These are phyloP conservation scores for Apiotrichum porosum DNA, from an alignment of 1,284 basidiomycete genomes.

Conservation along the genomic window DNA sequence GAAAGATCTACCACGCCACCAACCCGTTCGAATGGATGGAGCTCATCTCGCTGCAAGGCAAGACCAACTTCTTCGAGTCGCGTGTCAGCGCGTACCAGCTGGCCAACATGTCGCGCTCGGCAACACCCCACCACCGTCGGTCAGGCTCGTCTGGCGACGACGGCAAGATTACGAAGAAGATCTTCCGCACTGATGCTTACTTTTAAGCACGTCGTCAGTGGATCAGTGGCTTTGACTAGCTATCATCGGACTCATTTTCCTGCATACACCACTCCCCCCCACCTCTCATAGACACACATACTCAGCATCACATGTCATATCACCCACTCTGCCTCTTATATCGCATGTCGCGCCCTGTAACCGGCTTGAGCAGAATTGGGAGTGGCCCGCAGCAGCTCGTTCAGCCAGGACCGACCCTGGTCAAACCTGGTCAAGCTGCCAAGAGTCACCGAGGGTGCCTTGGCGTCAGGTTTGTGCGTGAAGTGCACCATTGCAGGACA, in stretches of 20 bases:
- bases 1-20: slow-evolving; percentile 65
- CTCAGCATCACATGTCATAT: background rate
- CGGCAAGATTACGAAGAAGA: slow-evolving; percentile 9
- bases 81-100: slow-evolving; percentile 44
- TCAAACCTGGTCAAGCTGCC: no score
- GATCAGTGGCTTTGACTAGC: no score
- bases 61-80: slow-evolving; percentile 48
- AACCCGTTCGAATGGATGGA: slow-evolving; percentile 85
- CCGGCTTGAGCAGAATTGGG: no score
- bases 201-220: no score
- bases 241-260: no score
- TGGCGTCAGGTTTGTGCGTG: no score
- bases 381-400: no score
- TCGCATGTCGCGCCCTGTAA: no score
- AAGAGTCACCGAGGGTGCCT: no score
- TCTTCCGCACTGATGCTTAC: slow-evolving; percentile 27
- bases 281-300: background rate
- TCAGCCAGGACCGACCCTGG: no score
- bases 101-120: slow-evolving; percentile 38
- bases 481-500: no score
- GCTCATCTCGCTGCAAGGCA: slow-evolving; percentile 74
- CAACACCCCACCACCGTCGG: slow-evolving; percentile 22
- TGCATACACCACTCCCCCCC: background rate
- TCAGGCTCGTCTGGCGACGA: slow-evolving; percentile 8
- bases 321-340: background rate